Evolutionary conservation across 2,329 filamentous ascomycete genomes (phyloP), one percentile per base, ranked within the genome.

Genomic region (Myriosclerotinia curreyana): DNA sequence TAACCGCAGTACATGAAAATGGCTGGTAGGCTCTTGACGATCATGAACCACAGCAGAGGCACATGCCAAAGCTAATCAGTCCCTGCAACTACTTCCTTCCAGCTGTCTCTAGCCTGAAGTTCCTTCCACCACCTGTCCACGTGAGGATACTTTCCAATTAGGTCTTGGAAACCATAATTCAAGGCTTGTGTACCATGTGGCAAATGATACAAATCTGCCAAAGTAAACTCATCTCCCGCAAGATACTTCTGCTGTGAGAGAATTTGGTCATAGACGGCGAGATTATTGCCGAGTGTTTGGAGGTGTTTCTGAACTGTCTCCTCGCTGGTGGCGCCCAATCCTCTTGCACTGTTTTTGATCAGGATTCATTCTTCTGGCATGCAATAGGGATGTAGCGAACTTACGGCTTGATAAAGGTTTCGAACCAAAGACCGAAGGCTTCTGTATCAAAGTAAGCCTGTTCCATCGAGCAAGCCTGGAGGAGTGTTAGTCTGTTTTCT

Each of bases 221-320:
- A 62, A 12, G 69, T 68, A 36, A 70, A 28, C 28, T 70, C 49
- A 40, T 71, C 61, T 40, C 69, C 69, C n/a, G 64, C 69, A 44
- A 71, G 58, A 64, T 69, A 70, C 31, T 66, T 67, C 54, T 68
- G 66, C 42, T 69, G 66, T 12, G 66, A 54, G 7, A 71, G 66
- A 53, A 70, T 66, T 14, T 55, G 40, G 15, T 71, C 67, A 42
- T 69, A 71, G 20, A 64, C 54, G n/a, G 62, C 67, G 31, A 71
- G 49, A 17, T 58, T 62, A 2, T 34, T 48, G 2, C 54, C 48
- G 15, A 46, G 50, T 15, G 20, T 38, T 34, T 42, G 44, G 5
- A 53, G 8, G 31, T 62, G 28, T 54, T 62, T 14, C 20, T 56
- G 40, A 46, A 46, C 28, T 1, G 22, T 3, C 5, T 53, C 50